Percentiles rank a stretch among this genome's conserved stretches.
phyloP scores from a whole-genome alignment of 2,329 filamentous ascomycete species.

The Cladosporium sp. region DNA sequence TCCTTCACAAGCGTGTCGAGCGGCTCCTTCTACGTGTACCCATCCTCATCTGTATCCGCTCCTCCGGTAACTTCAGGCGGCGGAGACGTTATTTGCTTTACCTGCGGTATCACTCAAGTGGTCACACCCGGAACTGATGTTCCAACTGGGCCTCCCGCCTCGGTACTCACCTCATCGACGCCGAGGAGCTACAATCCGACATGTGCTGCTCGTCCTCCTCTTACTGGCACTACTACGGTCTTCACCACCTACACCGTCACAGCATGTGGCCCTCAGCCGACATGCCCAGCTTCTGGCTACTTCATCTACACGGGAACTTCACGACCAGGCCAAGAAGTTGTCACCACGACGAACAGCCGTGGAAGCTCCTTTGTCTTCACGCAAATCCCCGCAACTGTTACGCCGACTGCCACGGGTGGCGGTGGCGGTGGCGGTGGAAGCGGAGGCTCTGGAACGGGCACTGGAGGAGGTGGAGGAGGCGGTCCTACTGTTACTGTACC shows the following conservation, averaged over 20 bases:
- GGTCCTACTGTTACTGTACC: not conserved
- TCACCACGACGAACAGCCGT: conserved; percentile 26
- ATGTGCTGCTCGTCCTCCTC: conserved; percentile 20
- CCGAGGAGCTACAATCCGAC: conserved; percentile 14
- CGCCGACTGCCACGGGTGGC: not conserved
- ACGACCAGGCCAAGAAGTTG: conserved; percentile 22
- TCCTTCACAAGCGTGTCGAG: conserved; percentile 24
- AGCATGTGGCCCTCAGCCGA: conserved; percentile 30
- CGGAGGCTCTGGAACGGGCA: not conserved
- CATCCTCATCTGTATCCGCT: conserved; percentile 20
- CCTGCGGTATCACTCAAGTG: conserved; percentile 32
- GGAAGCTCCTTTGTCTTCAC: conserved; percentile 27
- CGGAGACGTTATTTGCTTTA: conserved; percentile 29
- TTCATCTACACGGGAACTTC: conserved; percentile 23
- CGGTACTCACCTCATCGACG: not conserved
- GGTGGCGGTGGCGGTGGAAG: conserved; percentile 2
- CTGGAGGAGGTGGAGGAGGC: conserved; percentile 18
- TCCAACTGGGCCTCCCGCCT: conserved; percentile 5
- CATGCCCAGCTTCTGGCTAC: conserved; percentile 33
- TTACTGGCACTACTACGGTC: conserved; percentile 33
- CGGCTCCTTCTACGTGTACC: conserved; percentile 27
- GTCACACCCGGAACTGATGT: conserved; percentile 21
- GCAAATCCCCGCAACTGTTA: conserved; percentile 22
- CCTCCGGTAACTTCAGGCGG: not conserved
- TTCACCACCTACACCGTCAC: conserved; percentile 36